These are phyloP conservation scores for Caryopteris hybrid DNA, from an alignment of 305 asterid species.

Conservation along the genomic window DNA sequence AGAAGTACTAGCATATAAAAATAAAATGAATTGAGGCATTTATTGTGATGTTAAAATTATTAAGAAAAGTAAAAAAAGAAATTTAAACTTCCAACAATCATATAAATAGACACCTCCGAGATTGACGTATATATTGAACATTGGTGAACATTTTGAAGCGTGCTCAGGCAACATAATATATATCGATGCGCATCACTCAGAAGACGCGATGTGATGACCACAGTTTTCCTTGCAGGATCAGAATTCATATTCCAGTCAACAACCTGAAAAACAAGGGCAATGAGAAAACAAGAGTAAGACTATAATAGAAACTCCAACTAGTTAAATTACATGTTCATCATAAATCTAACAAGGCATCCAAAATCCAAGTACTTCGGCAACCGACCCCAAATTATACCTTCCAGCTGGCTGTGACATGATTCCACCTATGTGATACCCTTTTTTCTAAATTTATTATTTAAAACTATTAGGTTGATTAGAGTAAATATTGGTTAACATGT, in stretches of 20 bases:
- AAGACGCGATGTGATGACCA: constrained; percentile 71
- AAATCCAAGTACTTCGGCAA: constrained; percentile 5
- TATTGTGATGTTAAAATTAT: background rate
- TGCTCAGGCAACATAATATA: constrained; percentile 73
- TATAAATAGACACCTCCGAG: constrained; percentile 62
- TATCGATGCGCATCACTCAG: constrained; percentile 91
- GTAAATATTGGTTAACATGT: background rate
- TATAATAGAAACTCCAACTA: background rate
- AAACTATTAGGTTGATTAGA: background rate
- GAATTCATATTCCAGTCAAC: constrained; percentile 48
- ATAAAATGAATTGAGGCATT: background rate
- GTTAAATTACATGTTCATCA: background rate
- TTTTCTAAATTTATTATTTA: background rate
- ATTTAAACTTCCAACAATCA: background rate
- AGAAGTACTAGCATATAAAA: background rate
- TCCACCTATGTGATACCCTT: background rate
- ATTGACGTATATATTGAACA: constrained; percentile 77
- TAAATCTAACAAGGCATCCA: constrained; percentile 5
- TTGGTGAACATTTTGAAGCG: constrained; percentile 40
- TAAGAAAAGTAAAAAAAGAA: background rate
- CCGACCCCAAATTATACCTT: constrained; percentile 11
- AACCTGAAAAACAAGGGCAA: constrained; percentile 46
- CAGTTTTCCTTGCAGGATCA: constrained; percentile 59
- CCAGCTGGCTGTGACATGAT: background rate
- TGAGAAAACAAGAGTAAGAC: constrained; percentile 1